A percentile compares a stretch with the other conserved stretches of the same genome.
phyloP scores from a whole-genome alignment of 176 grass and related monocot genomes.

The Hordeum vulgare region MorexV3_pseudomolecules_assembly NC_058523.1:19521071-19521570 shows the following conservation, averaged over 20 bases:
- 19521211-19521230: constrained; percentile 20
- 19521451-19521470: no score
- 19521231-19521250: constrained; percentile 15
- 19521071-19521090: not conserved
- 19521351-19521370: not conserved
- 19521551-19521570: not conserved
- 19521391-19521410: no score
- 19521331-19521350: not conserved
- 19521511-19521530: not conserved
- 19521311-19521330: not conserved
- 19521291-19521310: not conserved
- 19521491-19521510: not conserved
- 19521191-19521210: constrained; percentile 42
- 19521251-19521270: not conserved
- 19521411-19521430: no score
- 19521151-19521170: no score
- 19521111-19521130: no score
- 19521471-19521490: not conserved
- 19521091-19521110: no score
- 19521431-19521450: no score
- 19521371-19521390: no score
- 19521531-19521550: not conserved
- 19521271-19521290: not conserved
- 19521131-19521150: no score
- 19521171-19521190: constrained; percentile 89